Conservation (phyloP, 805 yeast species). For the Hanseniaspora clermontiae region DNA sequence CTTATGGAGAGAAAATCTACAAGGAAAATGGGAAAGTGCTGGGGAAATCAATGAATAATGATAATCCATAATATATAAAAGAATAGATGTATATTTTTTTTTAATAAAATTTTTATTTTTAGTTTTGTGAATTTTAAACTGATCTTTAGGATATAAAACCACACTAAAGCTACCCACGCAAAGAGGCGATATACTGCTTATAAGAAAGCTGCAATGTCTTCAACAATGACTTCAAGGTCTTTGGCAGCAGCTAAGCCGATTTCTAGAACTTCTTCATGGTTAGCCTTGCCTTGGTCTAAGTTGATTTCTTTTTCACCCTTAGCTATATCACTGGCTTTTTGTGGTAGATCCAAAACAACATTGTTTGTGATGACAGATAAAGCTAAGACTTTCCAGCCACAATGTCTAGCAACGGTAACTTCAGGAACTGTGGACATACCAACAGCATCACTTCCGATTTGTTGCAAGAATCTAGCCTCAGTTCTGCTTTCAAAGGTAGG, state of each 20-base stretch:
- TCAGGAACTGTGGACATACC: slow-evolving; percentile 99
- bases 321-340: slow-evolving; percentile 35
- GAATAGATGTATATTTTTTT: not conserved
- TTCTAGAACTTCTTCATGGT: slow-evolving; percentile 82
- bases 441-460: slow-evolving; percentile 81
- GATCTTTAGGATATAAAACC: too few relatives aligned
- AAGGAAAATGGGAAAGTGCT: slow-evolving; percentile 94
- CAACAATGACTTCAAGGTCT: slow-evolving; percentile 64
- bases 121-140: too few relatives aligned
- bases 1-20: slow-evolving; percentile 87
- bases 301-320: slow-evolving; percentile 41
- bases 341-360: slow-evolving; percentile 58
- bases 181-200: slow-evolving; percentile 8
- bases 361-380: slow-evolving; percentile 76
- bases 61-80: not conserved
- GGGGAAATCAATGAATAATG: slow-evolving; percentile 81
- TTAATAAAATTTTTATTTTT: not conserved
- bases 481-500: slow-evolving; percentile 92
- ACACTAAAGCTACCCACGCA: too few relatives aligned
- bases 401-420: slow-evolving; percentile 82
- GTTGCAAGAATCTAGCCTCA: slow-evolving; percentile 62
- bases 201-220: slow-evolving; percentile 40
- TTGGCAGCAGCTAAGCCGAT: slow-evolving; percentile 67
- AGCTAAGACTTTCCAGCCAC: slow-evolving; percentile 72
- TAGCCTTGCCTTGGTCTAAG: slow-evolving; percentile 65